Evolutionary conservation across 352 stramenopile genomes (phyloP), one percentile per base, ranked within the genome.

Genomic region (Globisporangium okanoganense): DNA sequence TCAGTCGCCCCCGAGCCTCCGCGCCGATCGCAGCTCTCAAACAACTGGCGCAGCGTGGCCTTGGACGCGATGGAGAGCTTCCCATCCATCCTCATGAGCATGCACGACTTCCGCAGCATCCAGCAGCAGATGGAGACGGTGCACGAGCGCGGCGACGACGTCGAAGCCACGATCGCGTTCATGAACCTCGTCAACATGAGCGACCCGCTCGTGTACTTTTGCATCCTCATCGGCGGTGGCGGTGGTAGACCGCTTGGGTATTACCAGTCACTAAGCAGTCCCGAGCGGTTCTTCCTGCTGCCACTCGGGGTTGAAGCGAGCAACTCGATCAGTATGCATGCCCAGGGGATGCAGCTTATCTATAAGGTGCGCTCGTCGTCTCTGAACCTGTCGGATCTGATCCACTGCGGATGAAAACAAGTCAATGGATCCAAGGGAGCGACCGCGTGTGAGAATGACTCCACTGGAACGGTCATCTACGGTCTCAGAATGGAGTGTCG

Each of bases 131-230:
- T 61, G 35, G 53, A 49, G 24, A 18, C 9, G 14, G 36, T 41
- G 9, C 29, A 61, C 43, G 31, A 61, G 6, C 55, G 55, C 29
- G 33, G 43, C 16, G 55, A 61, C 55, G 43, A 61, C 55, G 22
- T 65, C 8, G 49, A 57, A 29, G 47, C 58, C 38, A 24, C 38
- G 29, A 57, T 76, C 10, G 67, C 72, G 0, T 72, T 79, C 38
- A 75, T 78, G 62, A 82, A 75, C 33, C 52, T 74, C 13, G 69
- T 76, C 7, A 18, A 73, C 8, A 70, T 82, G 71, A 82, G 71
- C 24, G 71, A 79, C 35, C 73, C 73, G 3, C 45, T 82, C 7
- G 68, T 74, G 20, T 78, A 68, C 49, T 55, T 71, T 33, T 65
- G 47, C 6, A 25, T 67, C 25, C 7, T 55, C 27, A 29, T 40